Conservation (phyloP, 495 filamentous ascomycete species). For the Hyaloscypha bicolor region DNA sequence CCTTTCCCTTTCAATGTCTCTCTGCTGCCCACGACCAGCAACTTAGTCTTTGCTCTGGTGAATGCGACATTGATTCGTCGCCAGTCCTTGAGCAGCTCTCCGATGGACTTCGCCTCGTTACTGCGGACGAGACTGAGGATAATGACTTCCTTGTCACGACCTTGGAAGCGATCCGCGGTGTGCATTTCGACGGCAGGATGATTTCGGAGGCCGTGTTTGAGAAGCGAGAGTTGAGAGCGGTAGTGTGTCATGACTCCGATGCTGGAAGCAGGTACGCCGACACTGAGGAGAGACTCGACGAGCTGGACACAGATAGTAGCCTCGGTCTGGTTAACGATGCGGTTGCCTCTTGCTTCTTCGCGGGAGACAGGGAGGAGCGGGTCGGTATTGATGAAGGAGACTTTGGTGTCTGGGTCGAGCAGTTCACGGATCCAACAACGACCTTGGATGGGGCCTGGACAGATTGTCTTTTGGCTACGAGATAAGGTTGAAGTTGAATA, state of each 20-base stretch:
- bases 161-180: constrained; percentile 95
- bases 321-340: constrained; percentile 84
- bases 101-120: constrained; percentile 77
- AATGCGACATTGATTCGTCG: constrained; percentile 93
- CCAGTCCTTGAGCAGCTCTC: constrained; percentile 91
- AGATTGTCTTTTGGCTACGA: constrained; percentile 44
- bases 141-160: constrained; percentile 89
- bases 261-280: constrained; percentile 71
- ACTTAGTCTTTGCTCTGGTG: constrained; percentile 85
- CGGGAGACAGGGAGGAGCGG: constrained; percentile 59
- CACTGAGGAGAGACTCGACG: constrained; percentile 72
- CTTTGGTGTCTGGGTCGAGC: constrained; percentile 66
- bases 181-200: constrained; percentile 78
- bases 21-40: constrained; percentile 82
- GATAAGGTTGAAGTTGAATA: constrained; percentile 48
- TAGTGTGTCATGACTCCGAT: constrained; percentile 99
- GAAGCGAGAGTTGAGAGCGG: constrained; percentile 75
- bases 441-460: constrained; percentile 48
- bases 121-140: constrained; percentile 84
- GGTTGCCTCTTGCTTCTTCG: constrained; percentile 75
- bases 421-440: constrained; percentile 86
- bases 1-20: constrained; percentile 62
- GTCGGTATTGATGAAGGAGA: constrained; percentile 89
- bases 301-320: constrained; percentile 74
- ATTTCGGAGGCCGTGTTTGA: constrained; percentile 46